phyloP scores from a whole-genome alignment of 2,329 filamentous ascomycete genomes.

The Arthrocladium fulminans region DNA sequence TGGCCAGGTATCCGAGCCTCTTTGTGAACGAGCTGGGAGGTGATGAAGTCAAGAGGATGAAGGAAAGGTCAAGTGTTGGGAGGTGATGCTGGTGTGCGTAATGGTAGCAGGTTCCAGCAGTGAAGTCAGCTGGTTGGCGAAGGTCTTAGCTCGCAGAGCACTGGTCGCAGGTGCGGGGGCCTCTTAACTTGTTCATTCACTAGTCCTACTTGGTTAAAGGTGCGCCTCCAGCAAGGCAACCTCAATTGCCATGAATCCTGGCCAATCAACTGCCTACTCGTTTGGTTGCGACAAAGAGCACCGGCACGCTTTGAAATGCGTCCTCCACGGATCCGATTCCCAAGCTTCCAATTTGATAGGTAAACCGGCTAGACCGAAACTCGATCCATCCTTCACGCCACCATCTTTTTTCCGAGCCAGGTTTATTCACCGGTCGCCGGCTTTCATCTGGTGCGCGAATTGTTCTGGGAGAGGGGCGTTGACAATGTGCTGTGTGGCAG shows the following conservation, averaged over 20 bases:
- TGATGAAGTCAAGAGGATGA: constrained; percentile 2
- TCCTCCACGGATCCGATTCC: background rate
- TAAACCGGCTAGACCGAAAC: background rate
- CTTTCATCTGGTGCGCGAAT: too few species aligned
- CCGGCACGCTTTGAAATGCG: background rate
- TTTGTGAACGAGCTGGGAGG: background rate
- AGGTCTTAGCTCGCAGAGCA: too few species aligned
- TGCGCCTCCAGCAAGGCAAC: background rate
- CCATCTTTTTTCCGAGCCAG: background rate
- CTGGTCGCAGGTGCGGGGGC: background rate
- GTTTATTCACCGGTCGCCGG: background rate
- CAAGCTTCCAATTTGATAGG: background rate
- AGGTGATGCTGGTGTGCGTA: background rate
- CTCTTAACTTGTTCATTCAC: background rate
- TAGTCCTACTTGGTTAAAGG: background rate
- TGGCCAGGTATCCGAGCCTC: background rate
- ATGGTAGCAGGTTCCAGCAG: constrained; percentile 8
- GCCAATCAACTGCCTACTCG: background rate
- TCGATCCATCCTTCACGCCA: background rate
- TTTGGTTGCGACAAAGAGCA: too few species aligned
- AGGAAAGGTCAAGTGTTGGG: constrained; percentile 5
- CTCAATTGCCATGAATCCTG: background rate
- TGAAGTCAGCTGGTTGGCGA: background rate
- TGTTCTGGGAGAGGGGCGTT: too few species aligned
- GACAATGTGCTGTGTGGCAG: too few species aligned